These are phyloP conservation scores for Phaeosphaeriaceae sp. DNA, from an alignment of 2,329 filamentous ascomycete species.

Conservation along the genomic window DNA sequence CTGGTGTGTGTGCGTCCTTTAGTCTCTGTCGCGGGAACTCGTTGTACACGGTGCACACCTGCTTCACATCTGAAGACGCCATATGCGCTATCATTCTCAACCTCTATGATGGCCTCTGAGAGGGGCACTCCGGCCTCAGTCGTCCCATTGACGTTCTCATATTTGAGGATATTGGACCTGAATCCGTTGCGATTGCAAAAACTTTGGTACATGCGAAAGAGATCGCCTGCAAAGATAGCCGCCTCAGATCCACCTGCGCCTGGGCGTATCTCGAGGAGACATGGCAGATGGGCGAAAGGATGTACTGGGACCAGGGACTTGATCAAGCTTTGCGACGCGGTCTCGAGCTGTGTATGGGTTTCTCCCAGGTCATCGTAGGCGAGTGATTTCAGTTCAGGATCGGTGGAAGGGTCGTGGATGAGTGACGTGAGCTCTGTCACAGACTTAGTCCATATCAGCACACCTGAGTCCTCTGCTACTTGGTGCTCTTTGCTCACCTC, in stretches of 20 bases:
- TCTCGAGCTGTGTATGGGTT: constrained; percentile 67
- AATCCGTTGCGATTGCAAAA: constrained; percentile 76
- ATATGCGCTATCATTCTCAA: constrained; percentile 79
- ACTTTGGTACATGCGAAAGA: constrained; percentile 87
- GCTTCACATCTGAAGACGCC: constrained; percentile 84
- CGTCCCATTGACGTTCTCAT: constrained; percentile 75
- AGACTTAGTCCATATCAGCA: constrained; percentile 51
- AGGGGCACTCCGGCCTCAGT: constrained; percentile 70
- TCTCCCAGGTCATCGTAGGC: constrained; percentile 73
- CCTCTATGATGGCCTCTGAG: constrained; percentile 86
- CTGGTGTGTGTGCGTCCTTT: constrained; percentile 94
- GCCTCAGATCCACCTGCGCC: constrained; percentile 93
- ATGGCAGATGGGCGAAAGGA: constrained; percentile 88
- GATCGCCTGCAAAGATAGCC: constrained; percentile 83
- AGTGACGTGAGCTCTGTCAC: constrained; percentile 76
- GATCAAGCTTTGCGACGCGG: constrained; percentile 72
- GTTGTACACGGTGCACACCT: constrained; percentile 93
- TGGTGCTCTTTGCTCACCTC: constrained; percentile 51
- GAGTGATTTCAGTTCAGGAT: constrained; percentile 65
- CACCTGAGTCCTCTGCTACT: constrained; percentile 1
- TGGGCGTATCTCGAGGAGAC: constrained; percentile 88
- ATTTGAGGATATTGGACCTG: constrained; percentile 74
- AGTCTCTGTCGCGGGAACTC: constrained; percentile 87
- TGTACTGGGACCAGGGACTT: constrained; percentile 83
- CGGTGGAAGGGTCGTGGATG: constrained; percentile 70